A percentile compares a stretch with the other conserved stretches of the same genome.
phyloP scores from a whole-genome alignment of 441 rosid genomes.

The Croton setiger region DNA sequence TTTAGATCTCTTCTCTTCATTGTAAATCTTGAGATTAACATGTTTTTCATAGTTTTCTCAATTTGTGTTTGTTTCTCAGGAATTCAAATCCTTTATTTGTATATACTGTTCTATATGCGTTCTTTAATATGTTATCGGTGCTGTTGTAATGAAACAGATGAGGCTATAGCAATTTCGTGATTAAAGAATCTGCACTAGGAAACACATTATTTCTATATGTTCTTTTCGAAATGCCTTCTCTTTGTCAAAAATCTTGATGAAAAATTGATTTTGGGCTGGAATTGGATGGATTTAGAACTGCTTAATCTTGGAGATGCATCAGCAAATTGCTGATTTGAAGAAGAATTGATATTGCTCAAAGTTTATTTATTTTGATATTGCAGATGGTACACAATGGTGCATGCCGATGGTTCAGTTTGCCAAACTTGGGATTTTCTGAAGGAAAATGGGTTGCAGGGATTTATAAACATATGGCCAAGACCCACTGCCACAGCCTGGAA shows the following conservation, averaged over 20 bases:
- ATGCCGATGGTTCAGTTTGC: constrained; percentile 77
- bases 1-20: constrained; percentile 10
- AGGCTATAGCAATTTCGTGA: not conserved
- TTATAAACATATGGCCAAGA: constrained; percentile 71
- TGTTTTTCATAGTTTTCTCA: not conserved
- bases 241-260: not conserved
- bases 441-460: constrained; percentile 64
- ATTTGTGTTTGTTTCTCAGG: not conserved
- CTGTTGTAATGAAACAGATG: not conserved
- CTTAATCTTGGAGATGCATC: no score
- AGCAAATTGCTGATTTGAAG: no score
- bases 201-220: not conserved
- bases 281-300: not conserved
- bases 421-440: constrained; percentile 53
- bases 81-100: not conserved
- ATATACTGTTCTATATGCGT: not conserved
- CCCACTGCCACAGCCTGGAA: constrained; percentile 72
- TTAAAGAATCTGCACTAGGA: not conserved
- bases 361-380: constrained; percentile 14
- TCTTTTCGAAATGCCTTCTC: not conserved
- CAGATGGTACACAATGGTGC: constrained; percentile 98
- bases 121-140: not conserved
- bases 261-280: not conserved
- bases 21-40: not conserved
- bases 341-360: no score